These are phyloP conservation scores for Limonium bicolor DNA, from an alignment of 148 eudicot species.

Conservation along the genomic window DNA sequence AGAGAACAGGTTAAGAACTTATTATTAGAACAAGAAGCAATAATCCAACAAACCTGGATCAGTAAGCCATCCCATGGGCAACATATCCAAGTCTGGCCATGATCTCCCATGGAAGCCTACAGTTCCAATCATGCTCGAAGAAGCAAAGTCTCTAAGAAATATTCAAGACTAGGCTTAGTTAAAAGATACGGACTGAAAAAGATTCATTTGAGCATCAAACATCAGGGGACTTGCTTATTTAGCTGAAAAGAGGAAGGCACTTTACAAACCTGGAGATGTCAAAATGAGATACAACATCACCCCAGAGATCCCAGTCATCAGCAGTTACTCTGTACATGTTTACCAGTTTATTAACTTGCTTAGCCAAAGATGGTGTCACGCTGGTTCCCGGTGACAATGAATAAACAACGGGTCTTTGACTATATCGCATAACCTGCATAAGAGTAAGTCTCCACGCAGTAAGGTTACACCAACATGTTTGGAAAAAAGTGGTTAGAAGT, in stretches of 20 bases:
- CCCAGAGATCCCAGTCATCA: constrained; percentile 96
- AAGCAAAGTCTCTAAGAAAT: constrained; percentile 51
- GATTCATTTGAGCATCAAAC: no score
- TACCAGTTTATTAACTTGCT: constrained; percentile 35
- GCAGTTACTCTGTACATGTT: constrained; percentile 94
- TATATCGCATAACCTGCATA: constrained; percentile 47
- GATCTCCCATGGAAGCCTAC: constrained; percentile 62
- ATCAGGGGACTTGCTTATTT: no score
- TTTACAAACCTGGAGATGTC: constrained; percentile 42
- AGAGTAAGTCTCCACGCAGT: background rate
- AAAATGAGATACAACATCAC: constrained; percentile 74
- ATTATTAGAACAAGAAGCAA: background rate
- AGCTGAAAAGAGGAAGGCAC: background rate
- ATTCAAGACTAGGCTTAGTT: no score
- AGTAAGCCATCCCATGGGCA: constrained; percentile 94
- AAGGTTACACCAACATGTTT: background rate
- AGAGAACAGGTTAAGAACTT: no score
- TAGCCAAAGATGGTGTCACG: constrained; percentile 77
- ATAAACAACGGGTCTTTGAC: constrained; percentile 47
- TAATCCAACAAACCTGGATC: constrained; percentile 30
- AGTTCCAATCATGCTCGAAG: constrained; percentile 69
- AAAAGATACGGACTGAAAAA: no score
- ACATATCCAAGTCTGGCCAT: constrained; percentile 99
- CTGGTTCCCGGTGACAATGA: constrained; percentile 89
- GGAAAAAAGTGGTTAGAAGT: background rate